phyloP scores from a whole-genome alignment of 768 basidiomycete genomes.

The Russula sp. region DNA sequence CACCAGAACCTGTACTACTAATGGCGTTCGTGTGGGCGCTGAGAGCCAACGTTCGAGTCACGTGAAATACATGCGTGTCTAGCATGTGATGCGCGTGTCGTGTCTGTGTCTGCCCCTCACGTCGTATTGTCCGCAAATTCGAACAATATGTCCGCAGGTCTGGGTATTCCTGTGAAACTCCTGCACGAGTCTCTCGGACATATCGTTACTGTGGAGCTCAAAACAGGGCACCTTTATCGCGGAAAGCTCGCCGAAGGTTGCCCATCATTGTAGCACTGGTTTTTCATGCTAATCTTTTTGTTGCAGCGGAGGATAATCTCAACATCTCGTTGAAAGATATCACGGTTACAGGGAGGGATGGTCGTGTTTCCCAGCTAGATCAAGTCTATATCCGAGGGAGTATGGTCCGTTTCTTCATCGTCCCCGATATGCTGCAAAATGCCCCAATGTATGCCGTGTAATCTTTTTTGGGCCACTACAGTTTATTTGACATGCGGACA shows the following conservation, averaged over 20 bases:
- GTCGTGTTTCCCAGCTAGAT: conserved; percentile 96
- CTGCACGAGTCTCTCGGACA: conserved; percentile 96
- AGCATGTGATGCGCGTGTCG: neutral
- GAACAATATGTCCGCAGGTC: conserved; percentile 43
- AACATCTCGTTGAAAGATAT: conserved; percentile 96
- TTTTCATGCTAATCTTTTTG: conserved; percentile 11
- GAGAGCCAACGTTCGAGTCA: too few species aligned
- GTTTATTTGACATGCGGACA: neutral
- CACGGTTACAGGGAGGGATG: conserved; percentile 96
- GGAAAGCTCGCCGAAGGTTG: conserved; percentile 96
- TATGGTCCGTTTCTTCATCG: conserved; percentile 98
- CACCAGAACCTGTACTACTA: too few species aligned
- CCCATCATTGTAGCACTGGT: conserved; percentile 23
- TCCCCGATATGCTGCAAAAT: conserved; percentile 98
- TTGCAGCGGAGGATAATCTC: conserved; percentile 90
- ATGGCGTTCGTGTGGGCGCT: too few species aligned
- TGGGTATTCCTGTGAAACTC: conserved; percentile 94
- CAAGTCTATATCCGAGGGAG: conserved; percentile 98
- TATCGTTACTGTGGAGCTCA: conserved; percentile 95
- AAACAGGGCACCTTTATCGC: conserved; percentile 94
- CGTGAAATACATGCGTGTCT: neutral
- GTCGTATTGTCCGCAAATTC: too few species aligned
- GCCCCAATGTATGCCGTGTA: conserved; percentile 81
- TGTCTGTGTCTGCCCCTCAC: too few species aligned
- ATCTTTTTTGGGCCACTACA: conserved; percentile 1